These are phyloP conservation scores for Myotisia sp. DNA, from an alignment of 2,329 filamentous ascomycete genomes.

Conservation along the genomic window DNA sequence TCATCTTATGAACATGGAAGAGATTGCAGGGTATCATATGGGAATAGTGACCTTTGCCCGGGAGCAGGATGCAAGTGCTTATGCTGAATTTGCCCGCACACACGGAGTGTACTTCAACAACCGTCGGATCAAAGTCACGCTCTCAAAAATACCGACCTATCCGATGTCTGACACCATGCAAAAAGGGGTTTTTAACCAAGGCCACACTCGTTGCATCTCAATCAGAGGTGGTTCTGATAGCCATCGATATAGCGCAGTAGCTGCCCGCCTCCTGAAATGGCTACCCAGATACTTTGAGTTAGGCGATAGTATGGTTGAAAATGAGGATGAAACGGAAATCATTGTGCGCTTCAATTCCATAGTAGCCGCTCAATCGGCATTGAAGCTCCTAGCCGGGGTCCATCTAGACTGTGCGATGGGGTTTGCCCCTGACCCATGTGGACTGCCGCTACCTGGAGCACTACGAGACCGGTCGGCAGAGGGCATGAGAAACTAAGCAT, in stretches of 20 bases:
- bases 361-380: constrained; percentile 7
- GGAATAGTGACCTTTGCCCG: constrained; percentile 20
- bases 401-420: constrained; percentile 9
- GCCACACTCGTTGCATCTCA: constrained; percentile 18
- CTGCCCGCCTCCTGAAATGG: constrained; percentile 6
- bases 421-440: constrained; percentile 11
- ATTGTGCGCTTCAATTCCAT: constrained; percentile 12
- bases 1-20: constrained; percentile 18
- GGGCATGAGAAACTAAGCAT: too few species aligned
- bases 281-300: constrained; percentile 10
- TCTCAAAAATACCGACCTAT: constrained; percentile 20
- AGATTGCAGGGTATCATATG: constrained; percentile 19
- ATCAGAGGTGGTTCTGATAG: constrained; percentile 11
- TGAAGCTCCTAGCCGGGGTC: background rate
- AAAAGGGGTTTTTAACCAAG: constrained; percentile 13
- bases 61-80: constrained; percentile 16
- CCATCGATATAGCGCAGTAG: constrained; percentile 8
- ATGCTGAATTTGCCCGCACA: constrained; percentile 12
- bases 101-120: constrained; percentile 14
- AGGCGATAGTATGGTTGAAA: constrained; percentile 11
- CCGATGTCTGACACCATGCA: constrained; percentile 17
- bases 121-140: constrained; percentile 13
- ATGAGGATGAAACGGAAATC: constrained; percentile 9
- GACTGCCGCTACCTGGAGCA: constrained; percentile 8
- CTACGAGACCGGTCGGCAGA: background rate